Base-by-base conservation (phyloP, 1,284 basidiomycete species). In the Irpex rosettiformis region DNA sequence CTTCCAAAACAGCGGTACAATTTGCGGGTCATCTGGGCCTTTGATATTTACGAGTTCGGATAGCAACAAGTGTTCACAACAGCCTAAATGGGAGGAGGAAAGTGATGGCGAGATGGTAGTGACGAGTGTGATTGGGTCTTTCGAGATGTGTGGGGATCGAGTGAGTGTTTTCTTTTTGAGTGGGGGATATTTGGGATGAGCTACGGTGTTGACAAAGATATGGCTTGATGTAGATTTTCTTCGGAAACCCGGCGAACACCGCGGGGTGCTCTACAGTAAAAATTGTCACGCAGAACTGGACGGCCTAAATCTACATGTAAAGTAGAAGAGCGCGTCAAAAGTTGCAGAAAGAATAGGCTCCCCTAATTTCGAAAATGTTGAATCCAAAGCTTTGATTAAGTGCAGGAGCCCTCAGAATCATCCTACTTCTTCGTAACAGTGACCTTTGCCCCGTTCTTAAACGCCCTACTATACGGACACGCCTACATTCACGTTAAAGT, bases 401-500 rank as follows among this genome's bases (percentile, higher is more conserved):
- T n/a, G n/a, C n/a, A n/a, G n/a, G n/a, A n/a, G 33, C 4, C 6
- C 33, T 16, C 33, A 37, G 13, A 10, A 3, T 18, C 22, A 24
- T 5, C 11, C 33, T 63, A 64, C 18, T 58, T 60, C 56, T 70
- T 70, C 42, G 63, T 62, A 25, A 88, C 79, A 40, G 82, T 84
- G 24, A 89, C 83, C 24, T 79, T 77, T 1, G 75, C 74, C 8
- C 85, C 85, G 60, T 84, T 77, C 29, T 71, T 73, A 64, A 88
- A 69, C 4, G 84, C 83, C 48, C 87, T 83, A 59, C 86, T 89
- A 66, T 89, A 90, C 1, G 88, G 88, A 68, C 88, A 89, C 54
- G 81, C 77, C 88, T 90, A 63, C 33, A 43, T 18, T 8, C 16
- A 16, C 30, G 22, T n/a, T n/a, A n/a, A n/a, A n/a, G n/a, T n/a